Base-by-base conservation (phyloP, 345 rosid genomes). In the Gossypium arboreum region DNA sequence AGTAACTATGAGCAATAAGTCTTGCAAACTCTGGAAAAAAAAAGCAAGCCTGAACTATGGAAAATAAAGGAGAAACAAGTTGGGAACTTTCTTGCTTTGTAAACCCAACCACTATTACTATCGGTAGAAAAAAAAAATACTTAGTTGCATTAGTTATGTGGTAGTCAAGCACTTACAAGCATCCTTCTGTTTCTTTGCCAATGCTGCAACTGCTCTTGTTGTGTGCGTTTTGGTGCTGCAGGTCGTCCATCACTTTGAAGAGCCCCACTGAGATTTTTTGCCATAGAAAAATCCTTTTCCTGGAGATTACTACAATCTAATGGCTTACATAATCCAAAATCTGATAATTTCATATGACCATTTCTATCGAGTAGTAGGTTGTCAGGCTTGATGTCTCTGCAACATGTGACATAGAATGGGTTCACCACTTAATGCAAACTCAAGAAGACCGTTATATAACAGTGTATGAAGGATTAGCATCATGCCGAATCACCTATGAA, bases 301-400 rank as follows among this genome's bases (percentile, higher is more conserved):
- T 90, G 96, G 25, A 95, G 92, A 76, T 81, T 85, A 82, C 98
- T 93, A 83, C 98, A 95, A 84, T 95, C 99, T 83, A 95, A 77
- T 59, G 99, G 98, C 79, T 95, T 95, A 78, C 98, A 95, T 66
- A 93, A 85, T 72, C 99, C 99, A 87, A 95, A 93, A 87, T 93
- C 99, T 78, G 99, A 95, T 68, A 93, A 76, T 83, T 89, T 93
- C 94, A 95, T 89, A 82, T 95, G 99, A 54, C 99, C 99, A 67
- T 83, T 76, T 91, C 88, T 88, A 83, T 95, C 97, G 44, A 95
- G 96, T 62, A 95, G 90, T 86, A 94, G 83, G 88, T 94, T 94
- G 77, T 94, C 98, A 47, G 98, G 98, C 84, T 94, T 94, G 85
- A 95, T 91, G 81, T 95, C 99, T 83, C 99, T 95, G 91, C 78